Evolutionary conservation across 1,284 basidiomycete genomes (phyloP).

Genomic region (Naganishia liquefaciens): DNA sequence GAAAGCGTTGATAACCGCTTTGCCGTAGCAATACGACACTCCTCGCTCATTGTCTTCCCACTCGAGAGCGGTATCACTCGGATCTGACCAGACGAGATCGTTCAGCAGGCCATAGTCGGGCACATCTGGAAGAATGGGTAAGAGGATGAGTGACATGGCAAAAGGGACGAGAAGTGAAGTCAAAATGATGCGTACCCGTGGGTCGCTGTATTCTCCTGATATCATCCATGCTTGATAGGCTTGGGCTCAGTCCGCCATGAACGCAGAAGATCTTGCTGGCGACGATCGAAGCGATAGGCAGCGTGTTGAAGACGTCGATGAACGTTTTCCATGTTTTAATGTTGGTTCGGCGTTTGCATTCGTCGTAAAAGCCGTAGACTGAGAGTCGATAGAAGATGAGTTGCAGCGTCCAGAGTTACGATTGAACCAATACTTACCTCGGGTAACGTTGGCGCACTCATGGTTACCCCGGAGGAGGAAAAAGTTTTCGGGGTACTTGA

Average conservation of each 20-base stretch:
- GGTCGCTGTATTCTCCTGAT: constrained; percentile 97
- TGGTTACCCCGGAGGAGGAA: constrained; percentile 97
- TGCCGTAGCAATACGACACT: constrained; percentile 99
- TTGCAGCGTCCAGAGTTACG: not conserved
- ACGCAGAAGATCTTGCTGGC: constrained; percentile 99
- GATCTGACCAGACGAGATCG: constrained; percentile 97
- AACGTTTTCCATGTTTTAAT: constrained; percentile 99
- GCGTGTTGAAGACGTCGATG: constrained; percentile 98
- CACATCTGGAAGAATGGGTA: constrained; percentile 64
- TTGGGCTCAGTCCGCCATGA: constrained; percentile 97
- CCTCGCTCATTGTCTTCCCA: constrained; percentile 99
- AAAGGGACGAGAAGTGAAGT: not conserved
- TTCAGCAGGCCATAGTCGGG: constrained; percentile 99
- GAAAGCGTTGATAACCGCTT: constrained; percentile 96
- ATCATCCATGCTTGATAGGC: constrained; percentile 96
- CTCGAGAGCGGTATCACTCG: constrained; percentile 93
- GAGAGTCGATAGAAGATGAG: constrained; percentile 31
- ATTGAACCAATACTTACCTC: constrained; percentile 64
- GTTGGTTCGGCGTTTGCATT: constrained; percentile 98
- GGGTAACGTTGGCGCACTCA: constrained; percentile 97
- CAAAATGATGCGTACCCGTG: constrained; percentile 58
- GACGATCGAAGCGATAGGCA: constrained; percentile 97
- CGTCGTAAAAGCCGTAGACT: constrained; percentile 99
- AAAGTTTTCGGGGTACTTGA: constrained; percentile 99
- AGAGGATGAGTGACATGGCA: not conserved